Percentiles rank a stretch among this genome's conserved stretches.
Conservation (phyloP, 2,329 filamentous ascomycete species). For the Colletotrichum ledebouriae region DNA sequence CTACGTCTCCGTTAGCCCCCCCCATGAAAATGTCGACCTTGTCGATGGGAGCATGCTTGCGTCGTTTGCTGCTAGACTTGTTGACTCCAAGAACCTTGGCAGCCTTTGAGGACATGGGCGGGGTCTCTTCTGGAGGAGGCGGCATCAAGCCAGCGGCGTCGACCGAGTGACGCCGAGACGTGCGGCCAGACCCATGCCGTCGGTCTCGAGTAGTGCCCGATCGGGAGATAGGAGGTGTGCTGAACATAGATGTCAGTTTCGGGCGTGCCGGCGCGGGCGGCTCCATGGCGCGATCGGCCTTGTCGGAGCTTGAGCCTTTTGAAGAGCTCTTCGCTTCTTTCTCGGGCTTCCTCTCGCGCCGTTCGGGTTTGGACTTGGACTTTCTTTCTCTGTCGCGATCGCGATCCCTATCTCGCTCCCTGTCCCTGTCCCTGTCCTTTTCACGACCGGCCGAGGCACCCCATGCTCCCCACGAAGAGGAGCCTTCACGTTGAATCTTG, state of each 20-base stretch:
- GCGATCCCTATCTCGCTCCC: conserved; percentile 45
- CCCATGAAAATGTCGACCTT: conserved; percentile 67
- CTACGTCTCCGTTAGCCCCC: conserved; percentile 43
- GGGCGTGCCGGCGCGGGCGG: conserved; percentile 67
- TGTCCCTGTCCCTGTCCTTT: conserved; percentile 69
- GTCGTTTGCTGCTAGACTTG: conserved; percentile 56
- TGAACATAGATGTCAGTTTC: conserved; percentile 75
- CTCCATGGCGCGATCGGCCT: conserved; percentile 67
- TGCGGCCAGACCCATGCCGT: conserved; percentile 67
- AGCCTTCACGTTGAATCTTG: conserved; percentile 79
- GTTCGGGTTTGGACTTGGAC: conserved; percentile 76
- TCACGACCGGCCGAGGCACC: conserved; percentile 62
- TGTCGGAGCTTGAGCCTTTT: conserved; percentile 81
- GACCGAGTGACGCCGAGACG: conserved; percentile 77
- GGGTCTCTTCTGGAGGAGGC: conserved; percentile 78
- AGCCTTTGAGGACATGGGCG: conserved; percentile 79
- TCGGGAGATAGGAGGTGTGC: conserved; percentile 75
- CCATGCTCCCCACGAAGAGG: conserved; percentile 83
- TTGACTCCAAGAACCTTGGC: conserved; percentile 79
- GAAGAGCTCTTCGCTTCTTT: conserved; percentile 72
- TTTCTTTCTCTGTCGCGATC: conserved; percentile 37
- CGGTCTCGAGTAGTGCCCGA: conserved; percentile 78
- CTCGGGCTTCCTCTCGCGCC: conserved; percentile 68
- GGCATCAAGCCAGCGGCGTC: conserved; percentile 77
- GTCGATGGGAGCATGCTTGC: conserved; percentile 48